phyloP scores from a whole-genome alignment of 108 stramenopile genomes.

The Cyclostephanos invisitatus region DNA sequence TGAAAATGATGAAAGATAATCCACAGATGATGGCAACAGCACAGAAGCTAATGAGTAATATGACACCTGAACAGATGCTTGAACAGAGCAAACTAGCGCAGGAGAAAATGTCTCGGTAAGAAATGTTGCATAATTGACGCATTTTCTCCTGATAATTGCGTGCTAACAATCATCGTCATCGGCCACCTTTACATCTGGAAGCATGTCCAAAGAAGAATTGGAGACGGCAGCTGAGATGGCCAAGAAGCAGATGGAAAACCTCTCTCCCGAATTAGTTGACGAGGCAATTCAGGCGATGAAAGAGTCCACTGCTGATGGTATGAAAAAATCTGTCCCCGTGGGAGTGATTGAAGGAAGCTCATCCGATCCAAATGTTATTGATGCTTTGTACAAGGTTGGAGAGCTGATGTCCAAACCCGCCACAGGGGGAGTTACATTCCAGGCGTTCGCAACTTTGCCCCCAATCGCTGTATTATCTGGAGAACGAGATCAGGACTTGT shows the following conservation, averaged over 20 bases:
- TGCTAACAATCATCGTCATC: neutral
- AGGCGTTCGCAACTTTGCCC: constrained; percentile 67
- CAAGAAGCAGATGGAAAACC: constrained; percentile 49
- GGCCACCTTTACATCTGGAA: neutral
- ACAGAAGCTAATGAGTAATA: constrained; percentile 65
- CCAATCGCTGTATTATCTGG: constrained; percentile 59
- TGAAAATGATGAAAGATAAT: constrained; percentile 78
- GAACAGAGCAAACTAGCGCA: constrained; percentile 60
- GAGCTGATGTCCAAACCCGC: constrained; percentile 65
- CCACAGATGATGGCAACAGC: constrained; percentile 65
- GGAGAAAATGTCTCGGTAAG: constrained; percentile 45
- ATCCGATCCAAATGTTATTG: constrained; percentile 64
- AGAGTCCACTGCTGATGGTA: constrained; percentile 31
- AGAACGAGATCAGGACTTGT: constrained; percentile 59
- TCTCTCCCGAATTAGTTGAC: constrained; percentile 60
- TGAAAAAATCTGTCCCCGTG: constrained; percentile 26
- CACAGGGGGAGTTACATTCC: constrained; percentile 64
- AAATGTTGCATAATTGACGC: neutral
- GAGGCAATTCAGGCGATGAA: constrained; percentile 51
- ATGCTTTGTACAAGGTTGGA: constrained; percentile 65
- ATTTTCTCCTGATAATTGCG: neutral
- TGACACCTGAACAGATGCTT: constrained; percentile 66
- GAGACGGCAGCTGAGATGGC: constrained; percentile 46
- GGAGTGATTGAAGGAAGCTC: constrained; percentile 49
- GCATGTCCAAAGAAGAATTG: constrained; percentile 45